Evolutionary conservation across 1,284 basidiomycete species (phyloP).

Genomic region (Cerioporus squamosus): DNA sequence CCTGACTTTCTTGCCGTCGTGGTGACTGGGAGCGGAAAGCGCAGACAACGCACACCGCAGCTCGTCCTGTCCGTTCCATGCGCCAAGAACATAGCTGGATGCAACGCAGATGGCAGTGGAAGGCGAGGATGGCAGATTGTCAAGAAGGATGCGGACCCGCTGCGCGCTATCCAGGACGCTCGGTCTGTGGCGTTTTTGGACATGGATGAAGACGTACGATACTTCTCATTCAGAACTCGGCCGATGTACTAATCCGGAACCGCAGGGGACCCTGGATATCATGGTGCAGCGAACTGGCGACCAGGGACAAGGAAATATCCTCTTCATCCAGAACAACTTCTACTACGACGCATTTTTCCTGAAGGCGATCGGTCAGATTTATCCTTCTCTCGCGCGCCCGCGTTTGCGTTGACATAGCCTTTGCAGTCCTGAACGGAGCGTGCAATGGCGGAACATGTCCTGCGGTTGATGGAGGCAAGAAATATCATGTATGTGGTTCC

Average conservation of each 20-base stretch:
- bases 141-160: conserved; percentile 63
- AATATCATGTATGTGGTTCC: conserved; percentile 68
- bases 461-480: conserved; percentile 57
- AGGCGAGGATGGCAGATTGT: conserved; percentile 67
- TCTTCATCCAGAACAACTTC: conserved; percentile 96
- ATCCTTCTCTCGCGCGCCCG: not conserved
- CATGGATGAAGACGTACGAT: conserved; percentile 91
- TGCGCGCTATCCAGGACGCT: conserved; percentile 80
- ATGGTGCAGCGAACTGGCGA: conserved; percentile 84
- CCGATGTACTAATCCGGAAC: not conserved
- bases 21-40: conserved; percentile 41
- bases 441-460: conserved; percentile 84
- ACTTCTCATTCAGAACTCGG: not conserved
- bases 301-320: conserved; percentile 63
- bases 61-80: conserved; percentile 82
- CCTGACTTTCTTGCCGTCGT: conserved; percentile 87
- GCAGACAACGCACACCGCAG: conserved; percentile 57
- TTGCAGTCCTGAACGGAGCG: conserved; percentile 87
- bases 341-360: conserved; percentile 99
- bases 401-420: not conserved
- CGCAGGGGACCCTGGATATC: conserved; percentile 90
- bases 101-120: conserved; percentile 47
- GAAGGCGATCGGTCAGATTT: conserved; percentile 81
- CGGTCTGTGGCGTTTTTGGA: conserved; percentile 86
- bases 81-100: conserved; percentile 56